These are phyloP conservation scores for Phallus indusiatus DNA, from an alignment of 768 basidiomycete species.

Conservation along the genomic window DNA sequence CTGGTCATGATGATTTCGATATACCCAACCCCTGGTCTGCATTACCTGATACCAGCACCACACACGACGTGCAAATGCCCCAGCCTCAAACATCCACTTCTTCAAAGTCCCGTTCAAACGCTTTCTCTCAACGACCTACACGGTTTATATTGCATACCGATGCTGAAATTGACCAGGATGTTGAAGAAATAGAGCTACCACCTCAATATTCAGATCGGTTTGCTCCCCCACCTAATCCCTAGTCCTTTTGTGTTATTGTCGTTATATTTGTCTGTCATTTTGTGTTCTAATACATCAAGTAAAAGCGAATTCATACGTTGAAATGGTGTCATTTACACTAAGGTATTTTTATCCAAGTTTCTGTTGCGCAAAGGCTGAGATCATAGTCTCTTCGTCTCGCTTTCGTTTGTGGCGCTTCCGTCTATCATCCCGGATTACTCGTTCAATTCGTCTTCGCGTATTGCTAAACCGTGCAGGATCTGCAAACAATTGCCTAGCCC, in stretches of 20 bases:
- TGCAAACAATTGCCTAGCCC: constrained; percentile 55
- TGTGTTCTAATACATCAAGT: constrained; percentile 1
- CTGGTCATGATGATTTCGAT: constrained; percentile 25
- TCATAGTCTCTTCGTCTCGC: constrained; percentile 75
- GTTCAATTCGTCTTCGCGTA: constrained; percentile 61
- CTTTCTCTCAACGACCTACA: constrained; percentile 24
- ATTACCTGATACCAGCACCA: constrained; percentile 19
- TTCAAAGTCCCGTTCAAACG: not conserved
- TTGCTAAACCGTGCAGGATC: constrained; percentile 62
- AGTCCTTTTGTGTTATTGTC: not conserved
- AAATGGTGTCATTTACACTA: not conserved
- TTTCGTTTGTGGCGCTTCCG: constrained; percentile 71
- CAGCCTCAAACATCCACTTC: not conserved
- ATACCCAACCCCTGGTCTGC: constrained; percentile 27
- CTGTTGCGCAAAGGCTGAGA: constrained; percentile 64
- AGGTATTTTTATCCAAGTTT: constrained; percentile 23
- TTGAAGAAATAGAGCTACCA: constrained; percentile 61
- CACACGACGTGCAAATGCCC: not conserved
- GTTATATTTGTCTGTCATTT: not conserved
- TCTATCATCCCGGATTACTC: constrained; percentile 79
- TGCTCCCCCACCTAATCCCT: constrained; percentile 15
- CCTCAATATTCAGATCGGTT: constrained; percentile 58
- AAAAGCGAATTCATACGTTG: constrained; percentile 2
- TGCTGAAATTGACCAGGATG: constrained; percentile 38
- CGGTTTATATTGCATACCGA: constrained; percentile 64